phyloP scores from a whole-genome alignment of 1,284 basidiomycete genomes.

The Fomitopsis schrenkii region DNA sequence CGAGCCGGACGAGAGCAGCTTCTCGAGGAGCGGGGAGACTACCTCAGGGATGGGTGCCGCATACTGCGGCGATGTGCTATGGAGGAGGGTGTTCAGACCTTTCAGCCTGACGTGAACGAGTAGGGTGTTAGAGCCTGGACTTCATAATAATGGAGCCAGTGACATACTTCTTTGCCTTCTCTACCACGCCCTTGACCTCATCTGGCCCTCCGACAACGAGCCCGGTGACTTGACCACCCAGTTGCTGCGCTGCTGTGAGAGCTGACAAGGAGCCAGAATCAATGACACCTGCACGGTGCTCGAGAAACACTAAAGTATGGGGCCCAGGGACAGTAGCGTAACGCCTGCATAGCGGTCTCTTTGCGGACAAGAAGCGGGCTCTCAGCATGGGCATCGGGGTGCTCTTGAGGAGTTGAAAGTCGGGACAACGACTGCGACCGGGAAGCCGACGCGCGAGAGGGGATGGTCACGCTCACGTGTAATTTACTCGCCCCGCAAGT shows the following conservation, averaged over 20 bases:
- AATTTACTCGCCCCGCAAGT: no score
- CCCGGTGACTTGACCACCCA: constrained; percentile 88
- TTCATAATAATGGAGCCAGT: not conserved
- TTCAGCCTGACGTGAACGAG: constrained; percentile 32
- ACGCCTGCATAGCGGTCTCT: constrained; percentile 34
- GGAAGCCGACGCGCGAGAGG: no score
- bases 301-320: constrained; percentile 82
- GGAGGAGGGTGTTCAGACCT: constrained; percentile 40
- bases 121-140: not conserved
- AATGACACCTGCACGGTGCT: constrained; percentile 81
- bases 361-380: constrained; percentile 21
- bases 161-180: constrained; percentile 76
- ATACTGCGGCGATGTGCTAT: constrained; percentile 40
- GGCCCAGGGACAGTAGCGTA: constrained; percentile 57
- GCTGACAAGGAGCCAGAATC: constrained; percentile 88
- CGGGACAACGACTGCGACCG: no score
- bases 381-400: constrained; percentile 30
- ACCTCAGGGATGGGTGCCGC: constrained; percentile 44
- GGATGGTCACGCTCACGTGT: no score
- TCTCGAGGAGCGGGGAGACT: constrained; percentile 39
- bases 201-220: constrained; percentile 77
- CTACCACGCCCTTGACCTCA: constrained; percentile 66
- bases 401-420: no score
- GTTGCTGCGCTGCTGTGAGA: constrained; percentile 80
- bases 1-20: constrained; percentile 35